Conservation (phyloP, 2,329 filamentous ascomycete species). For the Hymenoscyphus fraxineus region DNA sequence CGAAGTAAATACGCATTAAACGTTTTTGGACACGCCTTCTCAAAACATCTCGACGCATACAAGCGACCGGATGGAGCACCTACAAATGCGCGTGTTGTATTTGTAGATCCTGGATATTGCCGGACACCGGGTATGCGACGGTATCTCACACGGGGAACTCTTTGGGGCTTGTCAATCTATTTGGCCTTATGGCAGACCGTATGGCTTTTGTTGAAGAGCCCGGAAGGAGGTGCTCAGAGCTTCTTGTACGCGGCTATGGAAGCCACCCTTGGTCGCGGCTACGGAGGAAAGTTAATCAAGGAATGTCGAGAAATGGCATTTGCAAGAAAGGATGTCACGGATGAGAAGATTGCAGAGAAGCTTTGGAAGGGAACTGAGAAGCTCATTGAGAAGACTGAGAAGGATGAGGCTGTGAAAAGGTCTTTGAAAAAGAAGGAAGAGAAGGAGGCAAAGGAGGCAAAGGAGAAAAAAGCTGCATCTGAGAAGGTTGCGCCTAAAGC, state of each 20-base stretch:
- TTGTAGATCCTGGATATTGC: slow-evolving; percentile 81
- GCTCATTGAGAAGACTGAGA: slow-evolving; percentile 78
- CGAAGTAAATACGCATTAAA: slow-evolving; percentile 76
- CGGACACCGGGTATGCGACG: slow-evolving; percentile 84
- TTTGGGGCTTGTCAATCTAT: slow-evolving; percentile 77
- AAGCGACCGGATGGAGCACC: slow-evolving; percentile 78
- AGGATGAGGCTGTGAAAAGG: slow-evolving; percentile 62
- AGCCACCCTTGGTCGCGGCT: slow-evolving; percentile 57
- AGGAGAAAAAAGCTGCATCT: slow-evolving; percentile 28
- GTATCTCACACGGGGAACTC: slow-evolving; percentile 80
- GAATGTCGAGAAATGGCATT: slow-evolving; percentile 78
- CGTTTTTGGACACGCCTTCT: slow-evolving; percentile 84
- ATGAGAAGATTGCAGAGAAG: slow-evolving; percentile 76
- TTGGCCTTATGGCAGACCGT: slow-evolving; percentile 72
- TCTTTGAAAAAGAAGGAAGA: slow-evolving; percentile 37
- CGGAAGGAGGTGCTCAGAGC: slow-evolving; percentile 79
- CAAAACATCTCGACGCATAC: slow-evolving; percentile 85
- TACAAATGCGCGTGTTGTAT: slow-evolving; percentile 76
- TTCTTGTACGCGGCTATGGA: slow-evolving; percentile 87
- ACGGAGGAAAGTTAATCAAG: slow-evolving; percentile 74
- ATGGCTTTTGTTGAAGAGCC: slow-evolving; percentile 86
- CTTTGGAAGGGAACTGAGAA: slow-evolving; percentile 88
- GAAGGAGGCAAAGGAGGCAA: slow-evolving; percentile 39
- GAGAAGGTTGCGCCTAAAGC: slow-evolving; percentile 35
- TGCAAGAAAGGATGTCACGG: slow-evolving; percentile 67